A percentile compares a stretch with the other conserved stretches of the same genome.
Evolutionary conservation across 2,329 filamentous ascomycete genomes (phyloP).

Genomic region (Monilinia laxa): DNA sequence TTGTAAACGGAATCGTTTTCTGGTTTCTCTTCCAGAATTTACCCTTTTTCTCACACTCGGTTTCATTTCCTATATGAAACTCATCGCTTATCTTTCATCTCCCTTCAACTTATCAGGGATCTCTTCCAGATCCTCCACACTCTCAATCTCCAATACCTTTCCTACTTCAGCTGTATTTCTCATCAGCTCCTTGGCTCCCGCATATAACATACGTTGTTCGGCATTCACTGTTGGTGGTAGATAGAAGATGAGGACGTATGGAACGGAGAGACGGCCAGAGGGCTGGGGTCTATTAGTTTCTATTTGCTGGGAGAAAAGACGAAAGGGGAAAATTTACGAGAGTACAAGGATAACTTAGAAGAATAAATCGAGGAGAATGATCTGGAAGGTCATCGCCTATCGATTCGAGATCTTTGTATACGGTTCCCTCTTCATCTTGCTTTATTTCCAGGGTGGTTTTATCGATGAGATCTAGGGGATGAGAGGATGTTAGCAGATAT

Average conservation of each 20-base stretch:
- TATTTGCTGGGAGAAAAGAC: neutral
- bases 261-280: conserved; percentile 81
- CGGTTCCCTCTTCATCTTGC: conserved; percentile 70
- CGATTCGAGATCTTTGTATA: conserved; percentile 79
- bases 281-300: conserved; percentile 50
- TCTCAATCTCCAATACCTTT: conserved; percentile 80
- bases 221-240: conserved; percentile 88
- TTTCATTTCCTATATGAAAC: neutral
- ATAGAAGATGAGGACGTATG: conserved; percentile 94
- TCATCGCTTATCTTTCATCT: conserved; percentile 14
- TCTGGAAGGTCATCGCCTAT: conserved; percentile 89
- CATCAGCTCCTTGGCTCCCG: conserved; percentile 93
- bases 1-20: neutral
- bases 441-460: conserved; percentile 87
- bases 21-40: neutral
- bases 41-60: conserved; percentile 4
- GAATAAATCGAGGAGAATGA: conserved; percentile 83
- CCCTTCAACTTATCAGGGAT: conserved; percentile 65
- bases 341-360: conserved; percentile 88
- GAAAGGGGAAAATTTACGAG: conserved; percentile 55
- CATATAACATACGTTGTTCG: conserved; percentile 89
- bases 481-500: neutral
- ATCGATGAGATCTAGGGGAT: conserved; percentile 76
- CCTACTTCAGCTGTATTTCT: conserved; percentile 89
- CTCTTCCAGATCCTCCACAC: conserved; percentile 76